phyloP scores from a whole-genome alignment of 1,139 yeast species.

The Saccharomyces hybrid region DNA sequence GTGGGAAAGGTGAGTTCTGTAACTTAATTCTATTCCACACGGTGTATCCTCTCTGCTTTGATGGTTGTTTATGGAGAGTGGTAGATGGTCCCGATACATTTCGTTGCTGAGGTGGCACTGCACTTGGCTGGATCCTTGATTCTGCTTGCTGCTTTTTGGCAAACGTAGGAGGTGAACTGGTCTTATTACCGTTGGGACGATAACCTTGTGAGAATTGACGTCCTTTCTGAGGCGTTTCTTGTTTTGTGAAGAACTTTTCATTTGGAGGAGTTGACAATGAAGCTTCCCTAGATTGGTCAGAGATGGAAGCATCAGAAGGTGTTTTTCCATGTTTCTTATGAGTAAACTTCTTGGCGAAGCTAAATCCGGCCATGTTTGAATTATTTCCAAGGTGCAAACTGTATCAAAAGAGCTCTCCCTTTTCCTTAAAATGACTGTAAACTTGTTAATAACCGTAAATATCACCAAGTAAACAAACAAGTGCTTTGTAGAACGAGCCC shows the following conservation, averaged over 20 bases:
- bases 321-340: neutral
- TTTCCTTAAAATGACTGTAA: too few relatives aligned
- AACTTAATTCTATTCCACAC: conserved; percentile 79
- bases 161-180: neutral
- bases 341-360: neutral
- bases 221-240: neutral
- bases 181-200: neutral
- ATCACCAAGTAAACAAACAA: too few relatives aligned
- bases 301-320: neutral
- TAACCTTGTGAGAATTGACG: neutral
- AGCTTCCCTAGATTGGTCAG: conserved; percentile 3
- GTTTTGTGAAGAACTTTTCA: neutral
- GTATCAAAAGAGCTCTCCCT: too few relatives aligned
- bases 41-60: conserved; percentile 19
- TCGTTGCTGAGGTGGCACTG: conserved; percentile 25
- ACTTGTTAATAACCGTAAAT: too few relatives aligned
- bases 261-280: neutral
- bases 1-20: conserved; percentile 80
- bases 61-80: conserved; percentile 4
- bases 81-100: too few relatives aligned
- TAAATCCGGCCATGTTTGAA: neutral
- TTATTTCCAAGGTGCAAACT: neutral
- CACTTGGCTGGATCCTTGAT: conserved; percentile 23
- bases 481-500: neutral
- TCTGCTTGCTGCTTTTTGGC: conserved; percentile 2